Percentiles rank a stretch among this genome's conserved stretches.
These are phyloP conservation scores for Asterophora lycoperdoides DNA, from an alignment of 768 basidiomycete species.

Conservation along the genomic window DNA sequence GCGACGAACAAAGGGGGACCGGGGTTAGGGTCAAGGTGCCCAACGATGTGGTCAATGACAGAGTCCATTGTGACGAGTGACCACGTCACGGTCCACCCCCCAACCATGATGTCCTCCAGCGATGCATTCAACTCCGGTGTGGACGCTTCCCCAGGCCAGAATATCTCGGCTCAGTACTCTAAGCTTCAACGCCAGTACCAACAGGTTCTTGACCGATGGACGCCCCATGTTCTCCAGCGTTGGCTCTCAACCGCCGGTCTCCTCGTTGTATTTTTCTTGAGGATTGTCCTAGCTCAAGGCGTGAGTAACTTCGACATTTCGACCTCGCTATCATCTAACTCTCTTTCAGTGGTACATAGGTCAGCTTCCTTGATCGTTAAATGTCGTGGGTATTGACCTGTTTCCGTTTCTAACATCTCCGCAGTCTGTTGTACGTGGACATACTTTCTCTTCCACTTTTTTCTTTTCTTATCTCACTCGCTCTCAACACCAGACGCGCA, in stretches of 20 bases:
- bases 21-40: slow-evolving; percentile 27
- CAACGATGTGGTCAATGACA: slow-evolving; percentile 20
- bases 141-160: slow-evolving; percentile 47
- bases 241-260: slow-evolving; percentile 79
- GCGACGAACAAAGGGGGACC: slow-evolving; percentile 71
- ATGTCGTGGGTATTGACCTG: not conserved
- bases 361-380: slow-evolving; percentile 36
- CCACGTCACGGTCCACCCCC: slow-evolving; percentile 16
- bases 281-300: slow-evolving; percentile 87
- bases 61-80: slow-evolving; percentile 17
- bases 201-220: slow-evolving; percentile 85
- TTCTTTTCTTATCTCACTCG: slow-evolving; percentile 10
- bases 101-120: slow-evolving; percentile 45
- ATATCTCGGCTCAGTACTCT: slow-evolving; percentile 40
- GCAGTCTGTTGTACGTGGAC: slow-evolving; percentile 65
- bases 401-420: not conserved
- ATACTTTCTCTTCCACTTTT: not conserved
- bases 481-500: slow-evolving; percentile 59
- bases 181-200: slow-evolving; percentile 79
- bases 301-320: slow-evolving; percentile 44
- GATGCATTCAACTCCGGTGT: slow-evolving; percentile 32
- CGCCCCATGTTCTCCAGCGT: slow-evolving; percentile 83
- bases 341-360: slow-evolving; percentile 82
- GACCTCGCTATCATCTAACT: slow-evolving; percentile 3
- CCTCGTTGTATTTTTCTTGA: slow-evolving; percentile 70